Evolutionary conservation across 257 asterid genomes (phyloP), one percentile per base, ranked within the genome.

Genomic region (Gentiana straminea): DNA sequence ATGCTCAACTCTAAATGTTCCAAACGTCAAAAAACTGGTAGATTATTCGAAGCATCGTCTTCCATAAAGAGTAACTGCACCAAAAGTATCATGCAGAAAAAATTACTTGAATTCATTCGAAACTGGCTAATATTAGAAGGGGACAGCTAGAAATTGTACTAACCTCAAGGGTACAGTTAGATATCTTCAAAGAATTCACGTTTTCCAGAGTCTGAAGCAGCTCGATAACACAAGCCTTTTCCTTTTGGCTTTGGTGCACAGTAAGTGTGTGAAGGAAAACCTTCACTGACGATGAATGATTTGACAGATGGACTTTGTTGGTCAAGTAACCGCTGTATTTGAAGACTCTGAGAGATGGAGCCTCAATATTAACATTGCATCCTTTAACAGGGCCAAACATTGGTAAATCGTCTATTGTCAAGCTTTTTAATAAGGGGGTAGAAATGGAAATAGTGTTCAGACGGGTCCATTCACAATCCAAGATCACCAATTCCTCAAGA

Each of bases 401-500:
- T 8, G 86, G 86, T 35, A 72, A 63, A 55, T 75, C 84, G 8
- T 77, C 87, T n/a, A 80, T 75, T 62, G 60, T 70, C 67, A 77
- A 70, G 35, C 66, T 72, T 74, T 67, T 77, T 48, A 80, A 67
- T 37, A 84, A 69, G 59, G 82, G 75, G 39, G 77, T 75, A 13
- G 70, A 67, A 52, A 80, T 70, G 1, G 73, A 8, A 47, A 77
- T 60, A 13, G 39, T 59, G 54, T 62, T 77, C 70, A 77, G 43
- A 47, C 72, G 64, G 57, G 60, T 62, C 86, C 86, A 74, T 15
- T 74, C 81, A 53, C 86, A 80, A 61, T 80, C 81, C 66, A 80
- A 61, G 49, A 80, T 57, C 44, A 70, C 78, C 72, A 80, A 68
- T 68, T 77, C 84, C 61, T 61, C 72, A 37, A 77, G 84, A 49